Base-by-base conservation (phyloP, 2,329 filamentous ascomycete genomes). In the Verticillium nonalfalfae region DNA sequence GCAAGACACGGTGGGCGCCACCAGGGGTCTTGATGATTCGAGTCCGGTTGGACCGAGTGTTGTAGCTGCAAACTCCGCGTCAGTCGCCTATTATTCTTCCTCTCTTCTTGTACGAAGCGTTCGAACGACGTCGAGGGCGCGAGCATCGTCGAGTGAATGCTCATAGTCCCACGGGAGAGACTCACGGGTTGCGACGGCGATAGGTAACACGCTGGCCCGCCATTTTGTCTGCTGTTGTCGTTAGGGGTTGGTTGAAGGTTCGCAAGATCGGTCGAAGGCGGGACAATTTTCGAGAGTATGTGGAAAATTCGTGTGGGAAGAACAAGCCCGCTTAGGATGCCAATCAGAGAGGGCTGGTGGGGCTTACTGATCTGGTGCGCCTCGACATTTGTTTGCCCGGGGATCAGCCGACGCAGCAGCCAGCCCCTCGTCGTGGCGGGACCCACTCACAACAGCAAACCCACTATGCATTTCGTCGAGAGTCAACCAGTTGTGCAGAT, bases 1-100 rank as follows among this genome's bases (percentile, higher is more conserved):
- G 94, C 74, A 98, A 90, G 78, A 97, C 89, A 79, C 95, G 89
- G 76, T 97, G 89, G 79, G 94, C 87, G 79, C 95, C 95, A 80
- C 95, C 96, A 71, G 96, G 95, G 71, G 95, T 99, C 88, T 95
- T 95, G 81, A 97, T 80, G 75, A 96, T 86, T 78, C 95, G 90
- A 79, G 95, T 94, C 82, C 93, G 92, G 90, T 99, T 97, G 80
- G 91, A 96, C 79, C 85, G 85, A 79, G 94, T 98, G 89, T 98
- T 98, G 91, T 98, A 99, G 78, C 91, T 95, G 75, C 62, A 66
- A 63, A 63, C 56, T 64, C 58, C 57, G 59, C 40, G 65, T 67
- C 64, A 69, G 67, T 65, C 65, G 31, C 57, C n/a, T 55, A 13
- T 34, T 4, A 26, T 26, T 26, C 26, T 26, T 58, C 56, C 38